phyloP scores from a whole-genome alignment of 106 monocot species.

The Allium cepa region DNA sequence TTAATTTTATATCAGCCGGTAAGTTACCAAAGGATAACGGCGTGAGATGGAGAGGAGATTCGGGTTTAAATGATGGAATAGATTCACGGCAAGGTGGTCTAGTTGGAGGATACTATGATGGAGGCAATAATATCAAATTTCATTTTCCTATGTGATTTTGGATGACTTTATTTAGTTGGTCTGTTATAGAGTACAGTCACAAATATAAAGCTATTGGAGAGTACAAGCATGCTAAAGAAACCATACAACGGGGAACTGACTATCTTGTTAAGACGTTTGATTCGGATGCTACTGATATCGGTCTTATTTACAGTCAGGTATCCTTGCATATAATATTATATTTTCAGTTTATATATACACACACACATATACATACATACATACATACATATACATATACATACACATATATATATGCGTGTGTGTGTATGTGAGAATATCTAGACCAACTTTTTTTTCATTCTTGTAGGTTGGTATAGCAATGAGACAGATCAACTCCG shows the following conservation, averaged over 20 bases:
- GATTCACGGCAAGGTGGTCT: slow-evolving; percentile 11
- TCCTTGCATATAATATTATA: not conserved
- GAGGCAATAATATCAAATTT: slow-evolving; percentile 52
- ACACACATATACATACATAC: not conserved
- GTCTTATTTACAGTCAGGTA: slow-evolving; percentile 28
- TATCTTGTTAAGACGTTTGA: slow-evolving; percentile 47
- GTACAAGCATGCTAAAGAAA: slow-evolving; percentile 31
- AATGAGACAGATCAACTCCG: slow-evolving; percentile 13
- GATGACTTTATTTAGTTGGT: slow-evolving; percentile 38
- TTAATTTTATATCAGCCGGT: slow-evolving; percentile 18
- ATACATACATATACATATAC: not conserved
- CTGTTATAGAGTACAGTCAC: slow-evolving; percentile 38
- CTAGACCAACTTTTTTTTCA: not conserved
- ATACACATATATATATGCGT: no score
- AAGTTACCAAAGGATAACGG: slow-evolving; percentile 23
- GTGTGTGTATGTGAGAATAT: not conserved
- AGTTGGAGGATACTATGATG: slow-evolving; percentile 51
- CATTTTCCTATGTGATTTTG: slow-evolving; percentile 43
- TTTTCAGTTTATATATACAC: not conserved
- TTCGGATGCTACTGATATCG: slow-evolving; percentile 28
- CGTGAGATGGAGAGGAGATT: slow-evolving; percentile 22
- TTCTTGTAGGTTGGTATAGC: slow-evolving; percentile 26
- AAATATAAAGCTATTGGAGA: slow-evolving; percentile 39
- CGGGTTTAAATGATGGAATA: slow-evolving; percentile 18
- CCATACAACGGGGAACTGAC: slow-evolving; percentile 44